A percentile compares a stretch with the other conserved stretches of the same genome.
Evolutionary conservation across 2,329 filamentous ascomycete species (phyloP).

Genomic region (Curvularia eragrostidis): DNA sequence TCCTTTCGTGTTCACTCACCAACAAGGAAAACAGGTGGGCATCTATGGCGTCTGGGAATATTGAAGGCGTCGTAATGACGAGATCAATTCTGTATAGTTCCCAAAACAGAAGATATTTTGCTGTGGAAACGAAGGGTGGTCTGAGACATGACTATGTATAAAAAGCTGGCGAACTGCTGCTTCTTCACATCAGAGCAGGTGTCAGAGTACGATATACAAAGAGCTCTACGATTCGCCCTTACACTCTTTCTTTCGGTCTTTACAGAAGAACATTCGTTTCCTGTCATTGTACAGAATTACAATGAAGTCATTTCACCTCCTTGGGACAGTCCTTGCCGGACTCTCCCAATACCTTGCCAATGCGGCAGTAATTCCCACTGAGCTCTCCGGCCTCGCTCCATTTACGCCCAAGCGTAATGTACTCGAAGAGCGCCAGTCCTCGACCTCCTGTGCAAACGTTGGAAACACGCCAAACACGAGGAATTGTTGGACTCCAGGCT

Average conservation of each 20-base stretch:
- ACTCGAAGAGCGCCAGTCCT: conserved; percentile 29
- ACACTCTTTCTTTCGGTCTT: conserved; percentile 7
- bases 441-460: conserved; percentile 27
- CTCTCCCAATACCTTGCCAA: conserved; percentile 21
- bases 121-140: background rate
- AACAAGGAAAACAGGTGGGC: background rate
- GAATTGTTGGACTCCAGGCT: conserved; percentile 51
- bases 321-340: conserved; percentile 31
- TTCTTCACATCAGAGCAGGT: conserved; percentile 10
- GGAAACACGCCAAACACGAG: conserved; percentile 48
- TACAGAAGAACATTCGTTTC: conserved; percentile 10
- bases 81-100: background rate
- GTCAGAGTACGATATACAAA: background rate
- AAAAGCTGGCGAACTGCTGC: background rate
- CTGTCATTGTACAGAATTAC: background rate
- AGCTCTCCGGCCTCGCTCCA: conserved; percentile 21
- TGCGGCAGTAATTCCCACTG: conserved; percentile 29
- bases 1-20: background rate
- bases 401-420: conserved; percentile 11
- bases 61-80: background rate
- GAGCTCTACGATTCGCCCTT: background rate
- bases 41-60: background rate
- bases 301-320: conserved; percentile 34
- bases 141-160: background rate
- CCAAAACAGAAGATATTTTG: background rate